Percentiles rank a stretch among this genome's conserved stretches.
phyloP scores from a whole-genome alignment of 345 rosid species.

The Lepidium africanum region DNA sequence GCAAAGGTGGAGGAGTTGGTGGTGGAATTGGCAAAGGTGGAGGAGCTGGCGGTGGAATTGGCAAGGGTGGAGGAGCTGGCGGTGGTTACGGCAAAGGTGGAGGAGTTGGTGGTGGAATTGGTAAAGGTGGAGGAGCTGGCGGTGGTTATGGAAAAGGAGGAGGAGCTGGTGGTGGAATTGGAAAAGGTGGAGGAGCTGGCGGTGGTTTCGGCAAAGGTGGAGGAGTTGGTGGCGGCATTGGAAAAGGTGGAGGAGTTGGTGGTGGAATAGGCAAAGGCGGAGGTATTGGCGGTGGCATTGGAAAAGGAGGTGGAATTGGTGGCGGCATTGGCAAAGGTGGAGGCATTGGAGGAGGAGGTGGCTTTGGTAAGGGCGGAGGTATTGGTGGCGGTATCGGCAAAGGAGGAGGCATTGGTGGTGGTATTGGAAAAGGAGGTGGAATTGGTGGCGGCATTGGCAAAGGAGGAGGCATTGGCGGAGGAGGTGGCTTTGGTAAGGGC shows the following conservation, averaged over 20 bases:
- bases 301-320: not conserved
- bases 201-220: conserved; percentile 23
- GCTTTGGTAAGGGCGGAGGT: conserved; percentile 20
- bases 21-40: conserved; percentile 20
- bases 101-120: not conserved
- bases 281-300: not conserved
- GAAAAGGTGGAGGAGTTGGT: not conserved
- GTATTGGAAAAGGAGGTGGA: conserved; percentile 11
- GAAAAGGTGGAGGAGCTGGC: not conserved
- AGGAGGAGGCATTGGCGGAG: not conserved
- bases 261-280: conserved; percentile 4
- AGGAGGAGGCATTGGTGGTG: conserved; percentile 11
- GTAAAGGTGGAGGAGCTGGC: not conserved
- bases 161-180: not conserved
- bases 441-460: conserved; percentile 22
- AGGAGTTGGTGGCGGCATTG: not conserved
- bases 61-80: not conserved
- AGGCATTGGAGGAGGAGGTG: conserved; percentile 19
- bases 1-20: conserved; percentile 16
- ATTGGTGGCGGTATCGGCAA: conserved; percentile 21
- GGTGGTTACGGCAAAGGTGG: conserved; percentile 16
- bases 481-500: not conserved
- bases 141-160: conserved; percentile 12
- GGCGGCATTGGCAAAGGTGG: conserved; percentile 5
- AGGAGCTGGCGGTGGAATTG: conserved; percentile 20